Evolutionary conservation across 441 rosid genomes (phyloP).

Genomic region (Rhodomyrtus psidioides): DNA sequence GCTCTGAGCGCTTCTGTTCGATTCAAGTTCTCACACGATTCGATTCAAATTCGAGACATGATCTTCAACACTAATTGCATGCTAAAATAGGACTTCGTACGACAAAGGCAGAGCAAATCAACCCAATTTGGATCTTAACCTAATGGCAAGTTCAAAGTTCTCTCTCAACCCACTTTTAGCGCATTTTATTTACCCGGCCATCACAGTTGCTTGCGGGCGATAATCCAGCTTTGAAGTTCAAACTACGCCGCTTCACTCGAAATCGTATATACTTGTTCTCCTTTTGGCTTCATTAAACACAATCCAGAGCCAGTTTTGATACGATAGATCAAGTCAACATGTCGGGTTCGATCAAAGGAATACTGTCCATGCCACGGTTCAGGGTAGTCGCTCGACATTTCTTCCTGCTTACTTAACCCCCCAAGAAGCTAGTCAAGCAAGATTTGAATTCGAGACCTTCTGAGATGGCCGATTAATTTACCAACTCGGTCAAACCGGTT

Average conservation of each 20-base stretch:
- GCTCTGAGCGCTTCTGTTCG: fast-evolving
- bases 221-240: neutral
- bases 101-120: neutral
- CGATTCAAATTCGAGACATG: neutral
- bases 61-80: neutral
- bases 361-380: neutral
- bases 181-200: neutral
- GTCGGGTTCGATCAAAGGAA: fast-evolving
- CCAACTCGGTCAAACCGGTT: neutral
- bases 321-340: neutral
- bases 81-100: neutral
- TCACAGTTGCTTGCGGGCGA: too few relatives aligned
- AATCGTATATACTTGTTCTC: neutral
- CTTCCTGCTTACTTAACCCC: fast-evolving
- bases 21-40: neutral
- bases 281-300: neutral
- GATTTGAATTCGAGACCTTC: neutral
- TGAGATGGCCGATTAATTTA: too few relatives aligned
- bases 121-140: neutral
- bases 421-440: neutral
- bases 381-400: neutral
- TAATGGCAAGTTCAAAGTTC: neutral
- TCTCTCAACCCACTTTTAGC: neutral
- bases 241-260: neutral
- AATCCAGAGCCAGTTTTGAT: fast-evolving